phyloP scores from a whole-genome alignment of 768 basidiomycete genomes.

The Strobilomyces confusus region DNA sequence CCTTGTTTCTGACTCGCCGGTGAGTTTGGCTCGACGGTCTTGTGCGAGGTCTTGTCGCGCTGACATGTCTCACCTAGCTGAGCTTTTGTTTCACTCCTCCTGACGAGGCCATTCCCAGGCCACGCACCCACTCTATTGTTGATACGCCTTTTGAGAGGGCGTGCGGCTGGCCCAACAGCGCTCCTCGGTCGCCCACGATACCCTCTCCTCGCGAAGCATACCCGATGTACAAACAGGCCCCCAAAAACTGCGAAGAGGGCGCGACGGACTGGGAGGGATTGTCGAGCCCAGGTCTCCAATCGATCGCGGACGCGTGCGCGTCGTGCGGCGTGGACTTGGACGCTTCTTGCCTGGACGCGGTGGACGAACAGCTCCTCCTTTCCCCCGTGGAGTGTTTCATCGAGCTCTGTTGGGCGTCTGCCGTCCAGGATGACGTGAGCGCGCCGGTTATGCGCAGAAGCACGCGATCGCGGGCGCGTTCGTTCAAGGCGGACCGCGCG shows the following conservation, averaged over 20 bases:
- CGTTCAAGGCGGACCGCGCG: constrained; percentile 12
- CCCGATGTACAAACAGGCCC: constrained; percentile 6
- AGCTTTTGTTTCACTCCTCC: constrained; percentile 21
- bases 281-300: constrained; percentile 7
- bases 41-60: background rate
- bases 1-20: constrained; percentile 26
- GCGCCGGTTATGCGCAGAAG: background rate
- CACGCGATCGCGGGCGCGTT: constrained; percentile 9
- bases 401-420: constrained; percentile 38
- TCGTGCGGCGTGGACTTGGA: constrained; percentile 34
- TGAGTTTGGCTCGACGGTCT: constrained; percentile 5
- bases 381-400: constrained; percentile 38
- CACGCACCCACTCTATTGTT: constrained; percentile 15
- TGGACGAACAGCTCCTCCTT: constrained; percentile 39
- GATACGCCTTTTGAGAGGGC: constrained; percentile 13
- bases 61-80: constrained; percentile 17
- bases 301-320: constrained; percentile 22
- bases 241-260: constrained; percentile 4
- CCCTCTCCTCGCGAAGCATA: constrained; percentile 3
- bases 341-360: constrained; percentile 30
- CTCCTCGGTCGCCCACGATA: constrained; percentile 12
- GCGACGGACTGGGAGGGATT: constrained; percentile 1
- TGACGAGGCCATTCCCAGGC: constrained; percentile 8
- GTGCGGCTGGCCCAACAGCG: constrained; percentile 20
- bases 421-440: constrained; percentile 28